These are phyloP conservation scores for Gossypium bickii DNA, from an alignment of 345 rosid genomes.

Conservation along the genomic window DNA sequence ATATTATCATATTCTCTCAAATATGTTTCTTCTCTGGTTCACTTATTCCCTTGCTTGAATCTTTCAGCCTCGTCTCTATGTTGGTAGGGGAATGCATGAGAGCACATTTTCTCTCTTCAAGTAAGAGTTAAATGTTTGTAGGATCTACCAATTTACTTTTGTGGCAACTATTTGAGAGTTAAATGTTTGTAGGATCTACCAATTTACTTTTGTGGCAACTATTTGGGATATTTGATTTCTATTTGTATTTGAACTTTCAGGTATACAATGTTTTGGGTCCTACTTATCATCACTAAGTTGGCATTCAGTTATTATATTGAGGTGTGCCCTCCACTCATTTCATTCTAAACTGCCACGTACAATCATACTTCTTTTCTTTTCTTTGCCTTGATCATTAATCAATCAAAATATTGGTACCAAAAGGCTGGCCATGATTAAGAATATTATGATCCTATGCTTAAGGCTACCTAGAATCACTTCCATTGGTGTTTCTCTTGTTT, in stretches of 20 bases:
- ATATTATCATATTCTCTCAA: background rate
- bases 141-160: background rate
- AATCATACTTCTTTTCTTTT: background rate
- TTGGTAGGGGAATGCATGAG: slow-evolving; percentile 99
- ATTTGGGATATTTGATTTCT: background rate
- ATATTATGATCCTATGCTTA: slow-evolving; percentile 8
- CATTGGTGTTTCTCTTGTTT: background rate
- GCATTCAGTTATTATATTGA: slow-evolving; percentile 94
- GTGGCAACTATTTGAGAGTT: background rate
- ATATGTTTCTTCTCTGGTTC: background rate
- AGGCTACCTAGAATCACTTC: slow-evolving; percentile 7
- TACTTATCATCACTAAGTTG: slow-evolving; percentile 75
- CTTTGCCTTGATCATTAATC: background rate
- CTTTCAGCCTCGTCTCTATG: slow-evolving; percentile 94
- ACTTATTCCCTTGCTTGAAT: slow-evolving; percentile 3
- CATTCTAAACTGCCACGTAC: background rate
- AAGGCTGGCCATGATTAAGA: slow-evolving; percentile 10
- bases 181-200: too few species aligned
- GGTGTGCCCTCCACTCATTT: slow-evolving; percentile 40
- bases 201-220: background rate
- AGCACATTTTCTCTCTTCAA: slow-evolving; percentile 84
- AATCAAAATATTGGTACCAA: background rate
- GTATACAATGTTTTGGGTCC: slow-evolving; percentile 94
- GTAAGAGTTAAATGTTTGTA: slow-evolving; percentile 39
- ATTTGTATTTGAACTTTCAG: slow-evolving; percentile 36